A percentile compares a stretch with the other conserved stretches of the same genome.
phyloP scores from a whole-genome alignment of 2,329 filamentous ascomycete species.

The Aspergillus cejpii region DNA sequence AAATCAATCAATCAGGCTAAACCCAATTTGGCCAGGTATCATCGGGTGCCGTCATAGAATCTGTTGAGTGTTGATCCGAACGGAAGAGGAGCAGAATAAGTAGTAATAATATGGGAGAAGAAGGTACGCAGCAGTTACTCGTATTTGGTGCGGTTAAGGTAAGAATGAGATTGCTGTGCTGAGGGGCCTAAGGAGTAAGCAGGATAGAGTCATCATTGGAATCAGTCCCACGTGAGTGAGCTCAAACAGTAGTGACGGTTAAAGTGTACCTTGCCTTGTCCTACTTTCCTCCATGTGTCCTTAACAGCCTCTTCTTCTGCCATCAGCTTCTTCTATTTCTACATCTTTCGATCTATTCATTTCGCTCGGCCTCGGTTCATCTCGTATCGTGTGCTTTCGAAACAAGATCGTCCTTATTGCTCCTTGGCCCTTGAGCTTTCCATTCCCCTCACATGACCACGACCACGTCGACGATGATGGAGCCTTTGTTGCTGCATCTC shows the following conservation, averaged over 20 bases:
- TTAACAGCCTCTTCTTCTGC: constrained; percentile 1
- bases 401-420: neutral
- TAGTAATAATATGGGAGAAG: too few relatives aligned
- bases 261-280: neutral
- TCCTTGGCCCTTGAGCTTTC: constrained; percentile 1
- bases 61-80: neutral
- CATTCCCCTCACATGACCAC: neutral
- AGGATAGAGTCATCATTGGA: too few relatives aligned
- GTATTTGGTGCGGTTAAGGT: too few relatives aligned
- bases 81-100: neutral
- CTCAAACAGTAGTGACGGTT: neutral
- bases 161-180: too few relatives aligned
- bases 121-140: too few relatives aligned
- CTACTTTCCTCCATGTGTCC: neutral
- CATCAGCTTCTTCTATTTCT: neutral
- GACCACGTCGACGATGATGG: constrained; percentile 24
- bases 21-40: neutral
- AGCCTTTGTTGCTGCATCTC: constrained; percentile 26
- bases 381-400: neutral
- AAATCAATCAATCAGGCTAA: neutral
- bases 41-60: neutral
- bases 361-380: neutral
- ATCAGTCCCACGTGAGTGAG: neutral
- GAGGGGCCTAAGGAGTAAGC: too few relatives aligned
- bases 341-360: neutral